Evolutionary conservation across 2,329 filamentous ascomycete genomes (phyloP).

Genomic region (Phialophora tarda): DNA sequence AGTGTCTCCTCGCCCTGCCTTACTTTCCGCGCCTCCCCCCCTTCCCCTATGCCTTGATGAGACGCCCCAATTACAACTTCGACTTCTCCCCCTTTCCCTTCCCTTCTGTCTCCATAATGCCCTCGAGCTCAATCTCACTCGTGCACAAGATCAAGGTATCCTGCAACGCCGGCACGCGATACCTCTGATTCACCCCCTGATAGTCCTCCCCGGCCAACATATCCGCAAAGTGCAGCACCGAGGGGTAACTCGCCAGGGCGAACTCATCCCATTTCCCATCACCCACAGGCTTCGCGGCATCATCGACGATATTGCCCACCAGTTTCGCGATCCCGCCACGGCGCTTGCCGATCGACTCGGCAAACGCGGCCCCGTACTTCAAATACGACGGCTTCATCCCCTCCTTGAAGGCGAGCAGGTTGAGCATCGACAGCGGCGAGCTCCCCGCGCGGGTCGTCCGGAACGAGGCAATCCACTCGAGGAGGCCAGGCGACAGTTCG

Average conservation of each 20-base stretch:
- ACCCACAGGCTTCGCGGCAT: conserved; percentile 27
- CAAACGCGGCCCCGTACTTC: conserved; percentile 60
- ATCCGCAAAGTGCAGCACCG: conserved; percentile 65
- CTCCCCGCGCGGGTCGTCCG: conserved; percentile 42
- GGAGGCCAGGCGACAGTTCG: conserved; percentile 59
- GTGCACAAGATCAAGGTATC: conserved; percentile 62
- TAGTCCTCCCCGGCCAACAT: conserved; percentile 65
- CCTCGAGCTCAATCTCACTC: conserved; percentile 55
- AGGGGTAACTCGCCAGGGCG: conserved; percentile 69
- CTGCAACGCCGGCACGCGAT: conserved; percentile 56
- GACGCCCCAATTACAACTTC: conserved; percentile 30
- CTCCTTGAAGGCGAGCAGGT: conserved; percentile 63
- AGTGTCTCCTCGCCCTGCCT: background rate
- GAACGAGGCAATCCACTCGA: conserved; percentile 55
- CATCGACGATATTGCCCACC: conserved; percentile 59
- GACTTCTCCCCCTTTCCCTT: conserved; percentile 23
- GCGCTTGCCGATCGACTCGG: conserved; percentile 53
- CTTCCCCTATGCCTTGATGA: background rate
- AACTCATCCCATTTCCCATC: conserved; percentile 65
- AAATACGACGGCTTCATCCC: conserved; percentile 59
- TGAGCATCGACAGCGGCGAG: conserved; percentile 66
- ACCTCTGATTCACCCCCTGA: conserved; percentile 62
- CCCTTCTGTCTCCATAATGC: conserved; percentile 21
- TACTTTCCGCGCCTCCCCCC: background rate
- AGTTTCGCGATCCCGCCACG: conserved; percentile 66